Evolutionary conservation across 208 protist species (phyloP).

Genomic region (Trichomonas tenax): DNA sequence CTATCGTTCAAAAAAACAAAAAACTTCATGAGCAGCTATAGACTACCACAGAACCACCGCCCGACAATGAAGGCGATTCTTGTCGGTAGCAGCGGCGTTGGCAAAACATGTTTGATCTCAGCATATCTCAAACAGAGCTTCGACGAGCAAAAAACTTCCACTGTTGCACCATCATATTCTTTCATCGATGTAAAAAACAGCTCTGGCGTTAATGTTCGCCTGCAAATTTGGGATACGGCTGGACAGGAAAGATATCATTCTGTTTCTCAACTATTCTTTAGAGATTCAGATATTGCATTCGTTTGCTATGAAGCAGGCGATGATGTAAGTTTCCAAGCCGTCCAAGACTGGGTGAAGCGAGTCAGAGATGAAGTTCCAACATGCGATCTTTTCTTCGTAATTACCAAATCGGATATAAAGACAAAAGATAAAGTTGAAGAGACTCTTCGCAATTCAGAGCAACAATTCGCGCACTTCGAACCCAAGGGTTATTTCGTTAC

Average conservation of each 20-base stretch:
- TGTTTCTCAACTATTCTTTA: neutral
- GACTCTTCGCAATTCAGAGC: neutral
- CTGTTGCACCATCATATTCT: neutral
- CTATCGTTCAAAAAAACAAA: no score
- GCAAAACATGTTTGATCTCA: neutral
- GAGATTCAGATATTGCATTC: neutral
- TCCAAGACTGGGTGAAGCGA: neutral
- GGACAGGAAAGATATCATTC: neutral
- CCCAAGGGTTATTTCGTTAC: neutral
- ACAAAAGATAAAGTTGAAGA: neutral
- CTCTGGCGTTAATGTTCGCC: neutral
- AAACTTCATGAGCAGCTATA: no score
- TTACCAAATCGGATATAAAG: neutral
- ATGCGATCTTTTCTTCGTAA: neutral
- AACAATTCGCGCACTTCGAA: neutral
- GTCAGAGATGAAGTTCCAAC: neutral
- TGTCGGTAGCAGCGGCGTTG: neutral
- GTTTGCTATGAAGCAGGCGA: neutral
- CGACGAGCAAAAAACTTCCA: neutral
- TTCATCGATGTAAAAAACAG: neutral
- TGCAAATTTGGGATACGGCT: conserved; percentile 18
- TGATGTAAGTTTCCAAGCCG: neutral
- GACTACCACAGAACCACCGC: no score
- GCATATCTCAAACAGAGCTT: neutral
- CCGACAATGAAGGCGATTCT: neutral